Base-by-base conservation (phyloP, 768 basidiomycete genomes). In the Botryobasidium botryosum region DNA sequence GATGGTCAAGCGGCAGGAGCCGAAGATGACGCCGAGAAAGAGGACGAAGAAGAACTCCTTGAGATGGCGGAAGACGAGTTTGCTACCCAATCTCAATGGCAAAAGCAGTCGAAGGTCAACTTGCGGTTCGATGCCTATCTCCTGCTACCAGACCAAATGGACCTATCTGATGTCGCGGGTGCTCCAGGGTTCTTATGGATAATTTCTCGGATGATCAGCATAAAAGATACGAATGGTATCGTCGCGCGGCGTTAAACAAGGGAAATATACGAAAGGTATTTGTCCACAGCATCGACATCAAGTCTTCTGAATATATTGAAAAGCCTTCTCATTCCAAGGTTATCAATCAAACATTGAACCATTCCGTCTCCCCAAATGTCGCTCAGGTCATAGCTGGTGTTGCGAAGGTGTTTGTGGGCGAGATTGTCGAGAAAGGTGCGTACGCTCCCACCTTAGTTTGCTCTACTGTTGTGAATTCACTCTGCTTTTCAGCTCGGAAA, bases 1-100 rank as follows among this genome's bases (percentile, higher is more conserved):
- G 51, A 45, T 35, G 51, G 36, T 23, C n/a, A n/a, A n/a, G n/a
- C n/a, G n/a, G n/a, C n/a, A n/a, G n/a, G n/a, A n/a, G n/a, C n/a
- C n/a, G n/a, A n/a, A n/a, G 60, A 55, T 31, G 66, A 67, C 27
- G 71, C 69, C 39, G 70, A 79, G n/a, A 80, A 62, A 0, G 83
- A 78, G 46, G 80, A 85, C 40, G 83, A 86, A 47, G 81, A 86
- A 51, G 57, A 82, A 35, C 57, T 84, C 27, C 80, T 81, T 35
- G 80, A 79, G 6, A 85, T 86, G 83, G 83, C 82, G 1, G 84
- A 87, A 49, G 84, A 86, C 50, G 84, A 86, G 51, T 86, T 84
- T 58, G 83, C 82, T 8, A 79, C 81, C 1, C 84, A 85, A 53
- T 57, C 78, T 44, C 77, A 77, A 3, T 85, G 76, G 74, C 78